Base-by-base conservation (phyloP, 2,329 filamentous ascomycete genomes). In the Exutisphaerella laricina region DNA sequence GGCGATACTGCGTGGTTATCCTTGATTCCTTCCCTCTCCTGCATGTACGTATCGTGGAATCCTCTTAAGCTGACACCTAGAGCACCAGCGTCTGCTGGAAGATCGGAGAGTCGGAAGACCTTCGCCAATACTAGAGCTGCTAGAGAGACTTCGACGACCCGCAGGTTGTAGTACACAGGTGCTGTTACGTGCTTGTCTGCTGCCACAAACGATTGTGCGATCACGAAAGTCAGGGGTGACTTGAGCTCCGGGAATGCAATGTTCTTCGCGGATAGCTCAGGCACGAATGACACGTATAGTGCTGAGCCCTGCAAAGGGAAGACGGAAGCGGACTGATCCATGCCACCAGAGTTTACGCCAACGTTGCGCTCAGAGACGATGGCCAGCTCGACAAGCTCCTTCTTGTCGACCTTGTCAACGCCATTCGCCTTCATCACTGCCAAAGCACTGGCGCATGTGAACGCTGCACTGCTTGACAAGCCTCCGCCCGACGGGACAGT, bases 271-370 rank as follows among this genome's bases (percentile, higher is more conserved):
- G 77, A 74, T 39, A 98, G 82, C 13, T 71, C 74, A 3, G 92
- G 92, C 51, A 80, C 80, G 70, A 98, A 98, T 7, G 84, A 85
- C 46, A 96, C 90, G 62, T 94, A 89, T 31, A 96, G 78, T 7
- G 92, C 88, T 28, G 85, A 86, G 38, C 87, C 89, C 53, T 82
- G 81, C 58, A 87, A 77, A 0, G 88, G 90, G 67, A 98, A 92
- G 51, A 98, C 90, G 0, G 90, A 97, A 23, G 92, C 92, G 10
- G 88, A 83, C 70, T 98, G 92, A 61, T 98, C 92, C 92, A 98
- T 97, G 43, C 89, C 92, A 65, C 92, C 92, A 4, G 88, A 94
- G 69, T 97, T 97, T 56, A 98, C 92, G 39, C 92, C 92, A 3
- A 97, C 92, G 12, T 85, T 83, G 43, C 92, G 80, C 70, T 98